Percentiles rank a stretch among this genome's conserved stretches.
These are phyloP conservation scores for Ceratocystis colombiana DNA, from an alignment of 2,329 filamentous ascomycete genomes.

Conservation along the genomic window DNA sequence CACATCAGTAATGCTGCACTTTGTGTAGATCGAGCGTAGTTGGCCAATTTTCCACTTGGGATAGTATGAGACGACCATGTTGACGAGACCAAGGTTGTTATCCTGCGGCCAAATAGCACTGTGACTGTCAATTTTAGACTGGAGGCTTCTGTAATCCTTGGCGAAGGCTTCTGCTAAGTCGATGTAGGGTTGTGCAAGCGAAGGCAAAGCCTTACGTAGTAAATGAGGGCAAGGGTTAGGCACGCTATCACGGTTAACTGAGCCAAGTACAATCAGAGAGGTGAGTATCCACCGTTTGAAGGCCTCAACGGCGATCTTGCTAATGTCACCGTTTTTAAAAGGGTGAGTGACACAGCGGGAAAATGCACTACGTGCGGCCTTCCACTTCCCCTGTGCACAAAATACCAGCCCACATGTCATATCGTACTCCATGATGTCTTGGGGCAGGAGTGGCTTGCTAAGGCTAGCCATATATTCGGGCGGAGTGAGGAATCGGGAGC, in stretches of 20 bases:
- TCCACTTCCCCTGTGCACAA: slow-evolving; percentile 52
- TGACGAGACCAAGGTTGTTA: slow-evolving; percentile 60
- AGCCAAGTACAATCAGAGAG: slow-evolving; percentile 60
- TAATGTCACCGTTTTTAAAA: slow-evolving; percentile 40
- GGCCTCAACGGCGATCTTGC: slow-evolving; percentile 72
- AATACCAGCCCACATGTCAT: slow-evolving; percentile 55
- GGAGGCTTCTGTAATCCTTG: slow-evolving; percentile 42
- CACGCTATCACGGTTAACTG: slow-evolving; percentile 27
- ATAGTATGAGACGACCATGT: slow-evolving; percentile 59
- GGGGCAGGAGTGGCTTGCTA: slow-evolving; percentile 42
- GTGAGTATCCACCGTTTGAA: slow-evolving; percentile 87
- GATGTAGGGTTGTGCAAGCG: slow-evolving; percentile 59
- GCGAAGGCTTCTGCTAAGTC: slow-evolving; percentile 57
- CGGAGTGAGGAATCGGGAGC: slow-evolving; percentile 39
- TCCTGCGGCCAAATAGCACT: slow-evolving; percentile 55
- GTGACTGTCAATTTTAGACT: slow-evolving; percentile 53
- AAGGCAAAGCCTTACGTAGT: slow-evolving; percentile 30
- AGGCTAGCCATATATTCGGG: slow-evolving; percentile 54
- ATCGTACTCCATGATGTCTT: slow-evolving; percentile 57
- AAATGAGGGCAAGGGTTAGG: slow-evolving; percentile 1
- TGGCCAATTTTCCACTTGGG: slow-evolving; percentile 65
- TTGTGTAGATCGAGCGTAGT: slow-evolving; percentile 60
- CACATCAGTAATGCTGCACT: slow-evolving; percentile 47
- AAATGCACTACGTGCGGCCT: slow-evolving; percentile 50
- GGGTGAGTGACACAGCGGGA: slow-evolving; percentile 59